A percentile compares a stretch with the other conserved stretches of the same genome.
These are phyloP conservation scores for Pleurotus giganteus DNA, from an alignment of 768 basidiomycete genomes.

Conservation along the genomic window DNA sequence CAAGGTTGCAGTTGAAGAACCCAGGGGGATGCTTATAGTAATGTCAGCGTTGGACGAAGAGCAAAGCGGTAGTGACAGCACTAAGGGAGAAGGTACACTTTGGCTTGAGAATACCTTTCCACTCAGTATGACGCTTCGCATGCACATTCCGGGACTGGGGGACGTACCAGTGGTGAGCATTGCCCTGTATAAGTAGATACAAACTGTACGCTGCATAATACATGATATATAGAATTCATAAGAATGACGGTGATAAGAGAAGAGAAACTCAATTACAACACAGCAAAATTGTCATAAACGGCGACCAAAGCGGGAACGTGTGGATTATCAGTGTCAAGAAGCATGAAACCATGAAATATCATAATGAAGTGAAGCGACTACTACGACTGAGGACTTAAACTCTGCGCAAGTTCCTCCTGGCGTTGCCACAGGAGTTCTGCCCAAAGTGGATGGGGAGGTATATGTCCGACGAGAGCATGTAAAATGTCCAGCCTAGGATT, in stretches of 20 bases:
- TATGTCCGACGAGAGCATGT: conserved; percentile 79
- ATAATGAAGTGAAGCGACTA: conserved; percentile 9
- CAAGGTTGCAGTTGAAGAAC: no score
- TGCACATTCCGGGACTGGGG: no score
- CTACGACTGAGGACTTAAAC: conserved; percentile 19
- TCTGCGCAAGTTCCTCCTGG: conserved; percentile 50
- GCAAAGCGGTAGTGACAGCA: no score
- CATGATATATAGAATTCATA: conserved; percentile 9
- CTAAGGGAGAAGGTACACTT: no score
- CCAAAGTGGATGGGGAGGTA: conserved; percentile 92
- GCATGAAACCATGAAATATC: not conserved
- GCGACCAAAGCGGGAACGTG: not conserved
- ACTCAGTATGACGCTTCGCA: not conserved
- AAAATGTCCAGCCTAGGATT: conserved; percentile 77
- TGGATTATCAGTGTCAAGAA: not conserved
- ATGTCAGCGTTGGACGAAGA: no score
- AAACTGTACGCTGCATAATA: conserved; percentile 9
- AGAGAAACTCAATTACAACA: conserved; percentile 1
- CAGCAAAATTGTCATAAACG: not conserved
- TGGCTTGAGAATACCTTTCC: not conserved
- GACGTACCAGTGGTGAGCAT: not conserved
- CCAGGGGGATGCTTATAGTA: no score
- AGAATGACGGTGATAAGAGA: not conserved
- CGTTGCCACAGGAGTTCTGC: conserved; percentile 88
- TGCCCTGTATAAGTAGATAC: conserved; percentile 6